Base-by-base conservation (phyloP, 2,329 filamentous ascomycete genomes). In the Apiospora rasikravindrae region DNA sequence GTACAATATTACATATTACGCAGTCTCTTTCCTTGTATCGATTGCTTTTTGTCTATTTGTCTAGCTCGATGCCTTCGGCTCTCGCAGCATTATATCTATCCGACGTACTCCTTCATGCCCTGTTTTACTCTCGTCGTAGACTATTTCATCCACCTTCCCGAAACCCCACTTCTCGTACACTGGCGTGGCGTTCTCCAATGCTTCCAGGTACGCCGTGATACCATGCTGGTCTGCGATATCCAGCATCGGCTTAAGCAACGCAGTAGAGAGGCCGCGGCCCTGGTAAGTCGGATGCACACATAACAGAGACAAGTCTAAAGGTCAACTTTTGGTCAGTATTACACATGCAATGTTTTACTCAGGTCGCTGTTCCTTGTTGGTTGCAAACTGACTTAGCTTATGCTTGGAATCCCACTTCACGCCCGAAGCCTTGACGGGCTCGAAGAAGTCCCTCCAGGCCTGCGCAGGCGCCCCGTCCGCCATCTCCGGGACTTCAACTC, bases 301-400 rank as follows among this genome's bases (percentile, higher is more conserved):
- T 13, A 73, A 51, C 2, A 73, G 22, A 4, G 70, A 49, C 11
- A 73, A 67, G 26, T 40, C 72, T 73, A 71, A 19, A 22, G 16
- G 47, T n/a, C 5, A 6, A 19, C 26, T 33, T 16, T 14, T 29
- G 33, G 33, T 37, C 33, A 22, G 26, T 44, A 37, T 22, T 16
- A 29, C 40, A 67, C 14, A 16, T 5, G 8, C 26, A 24, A 26
- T 1, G 49, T 26, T 49, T 4, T 16, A 19, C 14, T 8, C 40
- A 1, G 2, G 33, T 19, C 4, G 19, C 8, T 5, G 11, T 16
- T 24, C 13, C 24, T 26, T 2, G 45, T 11, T 19, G 68, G 14
- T 22, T 19, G 33, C n/a, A 47, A 49, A 73, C 76, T 70, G 69
- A 80, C 78, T 73, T 16, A 80, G 71, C 72, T 78, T 80, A 70